Conservation (phyloP, 148 eudicot genomes). For the Rhododendron ovatum region DNA sequence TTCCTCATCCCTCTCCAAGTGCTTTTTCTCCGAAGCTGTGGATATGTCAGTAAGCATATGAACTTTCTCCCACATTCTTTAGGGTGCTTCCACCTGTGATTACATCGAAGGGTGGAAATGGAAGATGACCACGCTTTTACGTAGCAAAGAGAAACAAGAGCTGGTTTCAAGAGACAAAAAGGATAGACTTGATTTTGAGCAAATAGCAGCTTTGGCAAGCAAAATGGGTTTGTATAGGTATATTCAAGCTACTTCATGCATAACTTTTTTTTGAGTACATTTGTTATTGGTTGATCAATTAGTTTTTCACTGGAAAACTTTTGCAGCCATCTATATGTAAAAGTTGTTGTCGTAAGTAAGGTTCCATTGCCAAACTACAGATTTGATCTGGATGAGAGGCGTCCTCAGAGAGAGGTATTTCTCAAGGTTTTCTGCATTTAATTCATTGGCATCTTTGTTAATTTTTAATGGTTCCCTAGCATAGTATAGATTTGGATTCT, state of each 20-base stretch:
- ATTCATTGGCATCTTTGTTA: neutral
- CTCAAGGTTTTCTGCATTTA: conserved; percentile 3
- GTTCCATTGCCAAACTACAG: conserved; percentile 91
- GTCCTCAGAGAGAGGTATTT: conserved; percentile 93
- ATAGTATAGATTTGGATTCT: neutral
- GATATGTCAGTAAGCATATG: neutral
- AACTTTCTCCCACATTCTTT: conserved; percentile 15
- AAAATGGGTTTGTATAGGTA: conserved; percentile 90
- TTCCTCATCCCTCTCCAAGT: neutral
- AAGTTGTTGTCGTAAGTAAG: conserved; percentile 90
- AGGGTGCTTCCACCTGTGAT: conserved; percentile 52
- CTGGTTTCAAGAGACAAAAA: conserved; percentile 87
- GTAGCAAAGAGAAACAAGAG: conserved; percentile 66
- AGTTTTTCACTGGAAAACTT: conserved; percentile 9
- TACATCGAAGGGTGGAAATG: conserved; percentile 66
- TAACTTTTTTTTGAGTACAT: neutral
- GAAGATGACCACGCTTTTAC: conserved; percentile 59
- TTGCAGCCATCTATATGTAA: conserved; percentile 79
- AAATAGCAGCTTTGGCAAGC: conserved; percentile 77
- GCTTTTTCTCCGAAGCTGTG: neutral
- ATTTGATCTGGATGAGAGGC: conserved; percentile 96
- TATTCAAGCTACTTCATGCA: conserved; percentile 8
- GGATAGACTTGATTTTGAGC: conserved; percentile 84
- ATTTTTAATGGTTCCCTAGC: neutral
- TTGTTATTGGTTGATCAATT: neutral